Conservation (phyloP, 75 land plant species). For the Picea glauca region DNA sequence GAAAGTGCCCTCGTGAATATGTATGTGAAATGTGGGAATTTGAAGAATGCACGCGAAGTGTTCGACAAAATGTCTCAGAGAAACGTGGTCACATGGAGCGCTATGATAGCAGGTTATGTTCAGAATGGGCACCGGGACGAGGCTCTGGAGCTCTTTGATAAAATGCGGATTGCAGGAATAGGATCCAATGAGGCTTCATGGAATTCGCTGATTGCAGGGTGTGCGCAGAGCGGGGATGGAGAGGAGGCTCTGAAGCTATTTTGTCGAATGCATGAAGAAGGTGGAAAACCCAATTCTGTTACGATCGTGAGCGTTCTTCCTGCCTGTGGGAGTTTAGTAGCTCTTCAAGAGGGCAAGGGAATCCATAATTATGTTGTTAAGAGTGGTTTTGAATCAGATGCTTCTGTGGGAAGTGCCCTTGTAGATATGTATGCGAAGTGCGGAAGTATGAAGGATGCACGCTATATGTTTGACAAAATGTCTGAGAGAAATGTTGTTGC, state of each 20-base stretch:
- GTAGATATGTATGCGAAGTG: constrained; percentile 33
- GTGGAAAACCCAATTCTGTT: constrained; percentile 19
- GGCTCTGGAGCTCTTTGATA: constrained; percentile 32
- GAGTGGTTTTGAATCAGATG: constrained; percentile 15
- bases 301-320: constrained; percentile 19
- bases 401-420: constrained; percentile 14
- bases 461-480: constrained; percentile 13
- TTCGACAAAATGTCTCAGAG: constrained; percentile 40
- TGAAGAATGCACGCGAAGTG: constrained; percentile 24
- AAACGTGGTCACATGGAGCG: constrained; percentile 52
- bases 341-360: constrained; percentile 13
- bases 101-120: constrained; percentile 43
- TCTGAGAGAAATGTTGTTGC: constrained; percentile 11
- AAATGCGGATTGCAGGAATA: constrained; percentile 28
- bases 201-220: constrained; percentile 33
- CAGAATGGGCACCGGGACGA: not conserved
- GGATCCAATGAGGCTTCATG: constrained; percentile 13
- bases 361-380: constrained; percentile 18
- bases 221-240: constrained; percentile 20
- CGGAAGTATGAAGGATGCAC: constrained; percentile 14
- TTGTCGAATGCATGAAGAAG: constrained; percentile 18
- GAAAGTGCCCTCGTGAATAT: constrained; percentile 50
- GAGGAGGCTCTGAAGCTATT: constrained; percentile 16
- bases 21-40: constrained; percentile 47
- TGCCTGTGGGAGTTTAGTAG: constrained; percentile 16